Evolutionary conservation across 352 stramenopile species (phyloP).

Genomic region (Pythium inflatum): DNA sequence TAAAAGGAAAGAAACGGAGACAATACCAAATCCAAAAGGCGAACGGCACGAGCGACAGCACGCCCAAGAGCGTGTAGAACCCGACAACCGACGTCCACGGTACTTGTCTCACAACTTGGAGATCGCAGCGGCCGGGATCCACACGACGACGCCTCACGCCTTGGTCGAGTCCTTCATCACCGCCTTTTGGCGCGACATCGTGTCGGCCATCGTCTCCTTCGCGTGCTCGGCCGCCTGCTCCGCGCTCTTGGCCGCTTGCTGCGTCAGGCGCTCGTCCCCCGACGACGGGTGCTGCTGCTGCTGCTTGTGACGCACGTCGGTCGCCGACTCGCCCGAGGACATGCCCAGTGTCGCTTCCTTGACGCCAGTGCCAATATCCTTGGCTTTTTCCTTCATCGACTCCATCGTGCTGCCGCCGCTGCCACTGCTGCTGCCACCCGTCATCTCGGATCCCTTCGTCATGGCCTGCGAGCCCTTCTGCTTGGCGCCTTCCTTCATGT

Average conservation of each 20-base stretch:
- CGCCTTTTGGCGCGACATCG: slow-evolving; percentile 30
- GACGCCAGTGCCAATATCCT: slow-evolving; percentile 19
- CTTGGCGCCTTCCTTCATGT: slow-evolving; percentile 22
- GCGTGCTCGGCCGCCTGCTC: slow-evolving; percentile 23
- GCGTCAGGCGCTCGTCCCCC: slow-evolving; percentile 21
- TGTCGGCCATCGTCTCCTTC: slow-evolving; percentile 37
- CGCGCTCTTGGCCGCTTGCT: slow-evolving; percentile 27
- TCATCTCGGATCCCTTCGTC: slow-evolving; percentile 25
- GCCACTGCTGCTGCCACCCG: background rate
- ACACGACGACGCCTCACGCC: slow-evolving; percentile 20
- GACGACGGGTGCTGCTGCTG: slow-evolving; percentile 15
- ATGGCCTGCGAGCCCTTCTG: slow-evolving; percentile 20
- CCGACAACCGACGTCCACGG: background rate
- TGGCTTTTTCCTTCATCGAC: slow-evolving; percentile 24
- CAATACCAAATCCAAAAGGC: slow-evolving; percentile 35
- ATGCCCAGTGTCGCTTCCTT: slow-evolving; percentile 37
- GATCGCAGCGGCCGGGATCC: slow-evolving; percentile 17
- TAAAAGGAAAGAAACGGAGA: slow-evolving; percentile 29
- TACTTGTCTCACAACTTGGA: slow-evolving; percentile 12
- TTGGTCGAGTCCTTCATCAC: slow-evolving; percentile 38
- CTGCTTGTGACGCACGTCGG: slow-evolving; percentile 30
- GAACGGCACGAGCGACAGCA: slow-evolving; percentile 29
- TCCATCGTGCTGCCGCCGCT: slow-evolving; percentile 12
- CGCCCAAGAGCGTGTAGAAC: background rate
- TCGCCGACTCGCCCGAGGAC: slow-evolving; percentile 36